phyloP scores from a whole-genome alignment of 2,329 filamentous ascomycete species.

The Claviceps sp. region DNA sequence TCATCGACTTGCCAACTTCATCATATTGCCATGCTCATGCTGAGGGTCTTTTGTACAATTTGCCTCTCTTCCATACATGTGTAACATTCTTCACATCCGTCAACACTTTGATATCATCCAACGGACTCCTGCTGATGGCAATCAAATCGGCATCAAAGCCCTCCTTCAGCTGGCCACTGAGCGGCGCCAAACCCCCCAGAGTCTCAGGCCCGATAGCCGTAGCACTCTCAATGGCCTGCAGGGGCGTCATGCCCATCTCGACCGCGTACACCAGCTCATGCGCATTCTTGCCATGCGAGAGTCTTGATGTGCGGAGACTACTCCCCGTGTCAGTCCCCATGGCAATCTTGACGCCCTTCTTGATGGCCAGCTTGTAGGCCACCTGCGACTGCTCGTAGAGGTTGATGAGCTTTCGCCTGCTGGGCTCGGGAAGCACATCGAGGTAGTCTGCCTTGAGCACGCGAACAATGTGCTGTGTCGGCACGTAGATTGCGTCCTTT shows the following conservation, averaged over 20 bases:
- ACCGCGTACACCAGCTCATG: conserved; percentile 33
- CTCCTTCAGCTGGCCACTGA: conserved; percentile 29
- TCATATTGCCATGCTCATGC: neutral
- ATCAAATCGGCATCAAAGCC: conserved; percentile 36
- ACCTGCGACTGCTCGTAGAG: conserved; percentile 23
- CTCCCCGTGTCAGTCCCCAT: conserved; percentile 27
- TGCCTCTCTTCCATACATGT: conserved; percentile 30
- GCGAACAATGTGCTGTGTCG: conserved; percentile 25
- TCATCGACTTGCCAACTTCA: too few relatives aligned
- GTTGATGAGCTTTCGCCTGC: conserved; percentile 8
- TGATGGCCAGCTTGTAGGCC: conserved; percentile 25
- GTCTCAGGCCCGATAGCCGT: conserved; percentile 31
- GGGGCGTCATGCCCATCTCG: conserved; percentile 32
- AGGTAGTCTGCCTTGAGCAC: conserved; percentile 16
- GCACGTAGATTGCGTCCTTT: conserved; percentile 23
- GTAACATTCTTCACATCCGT: conserved; percentile 24
- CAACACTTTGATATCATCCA: conserved; percentile 27
- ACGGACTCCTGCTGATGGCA: conserved; percentile 27
- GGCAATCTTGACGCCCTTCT: conserved; percentile 23
- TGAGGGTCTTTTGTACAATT: conserved; percentile 22
- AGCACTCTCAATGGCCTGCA: conserved; percentile 37
- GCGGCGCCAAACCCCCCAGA: conserved; percentile 28
- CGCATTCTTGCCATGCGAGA: conserved; percentile 20
- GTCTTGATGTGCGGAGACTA: conserved; percentile 14
- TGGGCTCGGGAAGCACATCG: conserved; percentile 18